Percentiles rank a stretch among this genome's conserved stretches.
Conservation (phyloP, 495 filamentous ascomycete species). For the Neurospora hispaniola region DNA sequence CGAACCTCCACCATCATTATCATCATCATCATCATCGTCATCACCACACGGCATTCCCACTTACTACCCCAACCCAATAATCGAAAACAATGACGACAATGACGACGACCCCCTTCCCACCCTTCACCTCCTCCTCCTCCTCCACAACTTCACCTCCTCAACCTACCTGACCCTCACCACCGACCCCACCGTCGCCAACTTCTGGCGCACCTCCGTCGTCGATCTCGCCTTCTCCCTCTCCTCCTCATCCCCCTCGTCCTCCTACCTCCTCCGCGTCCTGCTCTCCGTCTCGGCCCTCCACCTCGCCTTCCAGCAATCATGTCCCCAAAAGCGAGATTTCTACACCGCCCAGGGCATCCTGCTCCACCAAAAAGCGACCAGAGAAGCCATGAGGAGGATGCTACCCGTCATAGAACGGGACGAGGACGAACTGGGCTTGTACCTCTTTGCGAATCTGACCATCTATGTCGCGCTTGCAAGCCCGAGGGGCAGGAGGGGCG, state of each 20-base stretch:
- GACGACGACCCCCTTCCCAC: conserved; percentile 14
- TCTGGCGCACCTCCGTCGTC: conserved; percentile 28
- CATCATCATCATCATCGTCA: no score
- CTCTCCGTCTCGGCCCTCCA: conserved; percentile 45
- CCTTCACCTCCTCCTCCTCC: conserved; percentile 31
- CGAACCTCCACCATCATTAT: background rate
- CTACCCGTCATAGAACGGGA: conserved; percentile 3
- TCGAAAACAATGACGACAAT: background rate
- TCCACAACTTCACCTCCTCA: conserved; percentile 32
- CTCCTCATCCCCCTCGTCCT: conserved; percentile 13
- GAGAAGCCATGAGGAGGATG: conserved; percentile 20
- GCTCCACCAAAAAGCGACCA: conserved; percentile 36
- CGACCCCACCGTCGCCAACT: conserved; percentile 21
- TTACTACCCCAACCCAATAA: background rate
- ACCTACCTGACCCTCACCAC: conserved; percentile 28
- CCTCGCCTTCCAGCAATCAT: conserved; percentile 31
- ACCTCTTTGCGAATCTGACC: conserved; percentile 25
- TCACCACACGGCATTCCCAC: background rate
- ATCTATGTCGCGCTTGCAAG: conserved; percentile 10
- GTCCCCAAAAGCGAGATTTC: conserved; percentile 23
- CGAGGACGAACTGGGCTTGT: conserved; percentile 14
- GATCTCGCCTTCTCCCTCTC: conserved; percentile 26
- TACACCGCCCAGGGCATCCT: conserved; percentile 42
- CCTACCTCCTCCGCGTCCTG: conserved; percentile 46
- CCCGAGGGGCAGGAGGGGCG: background rate